Base-by-base conservation (phyloP, 768 basidiomycete species). In the Leccinum aurantiacum region DNA sequence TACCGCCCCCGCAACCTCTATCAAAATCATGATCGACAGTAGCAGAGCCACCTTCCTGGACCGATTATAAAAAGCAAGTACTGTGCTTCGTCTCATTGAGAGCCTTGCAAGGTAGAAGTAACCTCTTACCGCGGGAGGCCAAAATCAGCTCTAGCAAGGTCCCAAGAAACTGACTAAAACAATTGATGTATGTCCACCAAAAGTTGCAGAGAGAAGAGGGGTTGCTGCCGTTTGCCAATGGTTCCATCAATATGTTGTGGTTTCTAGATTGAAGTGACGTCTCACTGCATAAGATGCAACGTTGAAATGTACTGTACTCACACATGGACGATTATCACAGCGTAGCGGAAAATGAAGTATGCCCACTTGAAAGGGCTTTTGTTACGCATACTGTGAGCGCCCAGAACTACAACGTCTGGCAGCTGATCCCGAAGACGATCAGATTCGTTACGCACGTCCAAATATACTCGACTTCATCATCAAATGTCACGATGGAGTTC, bases 271-370 rank as follows among this genome's bases (percentile, higher is more conserved):
- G 19, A 57, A 38, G 13, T 53, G 5, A 22, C 33, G 17, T 52
- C 19, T 17, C 19, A 14, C 44, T 15, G 9, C 8, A 24, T 13
- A 9, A 19, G 14, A 54, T 9, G n/a, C 5, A 6, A 25, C 27
- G 19, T 15, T 37, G 14, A 1, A 7, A 38, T 37, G n/a, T 19
- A 60, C 70, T 37, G n/a, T 19, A 60, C 70, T 68, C 38, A 72
- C 70, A 63, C 15, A 10, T 65, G 68, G 24, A 59, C 63, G 4
- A 58, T 27, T 41, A 73, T 48, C 2, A 58, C 59, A 44, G 51
- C 48, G 60, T 73, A 73, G n/a, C 64, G 71, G 60, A 72, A 58
- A 48, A 65, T 63, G 8, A 71, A 37, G 25, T 71, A 71, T n/a
- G 68, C 15, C 74, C 75, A 75, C 57, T 72, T 76, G 31, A 68